Conservation (phyloP, 2,329 filamentous ascomycete genomes). For the Ilyonectria sp. region DNA sequence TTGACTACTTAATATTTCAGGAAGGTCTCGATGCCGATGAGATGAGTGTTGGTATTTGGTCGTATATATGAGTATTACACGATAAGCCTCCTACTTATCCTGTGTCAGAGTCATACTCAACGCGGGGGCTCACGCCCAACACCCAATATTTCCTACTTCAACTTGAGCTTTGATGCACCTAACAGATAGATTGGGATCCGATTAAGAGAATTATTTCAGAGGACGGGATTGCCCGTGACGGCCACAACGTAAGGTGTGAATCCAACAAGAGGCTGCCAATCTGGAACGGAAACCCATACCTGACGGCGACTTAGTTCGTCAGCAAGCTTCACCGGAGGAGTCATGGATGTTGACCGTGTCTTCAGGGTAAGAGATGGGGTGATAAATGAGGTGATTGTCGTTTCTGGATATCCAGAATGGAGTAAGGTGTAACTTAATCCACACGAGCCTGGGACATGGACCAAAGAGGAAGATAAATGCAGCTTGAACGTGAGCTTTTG, state of each 20-base stretch:
- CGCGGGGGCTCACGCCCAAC: too few species aligned
- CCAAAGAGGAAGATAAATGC: background rate
- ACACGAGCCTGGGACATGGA: background rate
- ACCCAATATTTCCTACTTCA: too few species aligned
- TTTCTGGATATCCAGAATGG: background rate
- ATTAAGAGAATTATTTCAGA: too few species aligned
- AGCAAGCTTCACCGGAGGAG: background rate
- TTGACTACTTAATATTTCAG: too few species aligned
- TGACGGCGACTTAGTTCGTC: background rate
- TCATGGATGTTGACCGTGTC: background rate
- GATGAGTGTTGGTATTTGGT: too few species aligned
- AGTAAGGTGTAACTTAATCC: background rate
- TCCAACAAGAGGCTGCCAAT: background rate
- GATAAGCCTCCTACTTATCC: too few species aligned
- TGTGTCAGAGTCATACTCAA: too few species aligned
- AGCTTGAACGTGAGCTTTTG: background rate
- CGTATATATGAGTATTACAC: too few species aligned
- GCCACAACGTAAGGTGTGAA: background rate
- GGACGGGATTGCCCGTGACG: background rate
- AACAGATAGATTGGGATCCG: too few species aligned
- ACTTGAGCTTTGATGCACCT: too few species aligned
- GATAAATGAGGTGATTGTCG: background rate
- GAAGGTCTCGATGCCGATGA: too few species aligned
- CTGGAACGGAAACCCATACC: background rate
- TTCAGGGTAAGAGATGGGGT: background rate